phyloP scores from a whole-genome alignment of 306 rosid genomes.

The Notholithocarpus densiflorus region DNA sequence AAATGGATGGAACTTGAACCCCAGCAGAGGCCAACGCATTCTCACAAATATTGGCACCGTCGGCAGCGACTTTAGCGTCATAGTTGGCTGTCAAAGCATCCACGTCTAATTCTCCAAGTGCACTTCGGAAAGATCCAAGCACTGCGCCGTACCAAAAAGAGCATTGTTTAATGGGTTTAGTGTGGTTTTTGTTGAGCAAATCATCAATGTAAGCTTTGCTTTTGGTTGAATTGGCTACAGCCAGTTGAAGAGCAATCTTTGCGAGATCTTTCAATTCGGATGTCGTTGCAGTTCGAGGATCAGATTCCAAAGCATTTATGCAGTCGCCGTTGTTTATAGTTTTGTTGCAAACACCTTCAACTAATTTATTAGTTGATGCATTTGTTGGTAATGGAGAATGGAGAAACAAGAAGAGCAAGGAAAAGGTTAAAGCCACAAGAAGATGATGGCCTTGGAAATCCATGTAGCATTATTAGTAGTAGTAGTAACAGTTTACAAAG shows the following conservation, averaged over 20 bases:
- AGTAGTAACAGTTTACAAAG: too few species aligned
- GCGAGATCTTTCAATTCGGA: slow-evolving; percentile 1
- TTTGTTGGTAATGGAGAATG: neutral
- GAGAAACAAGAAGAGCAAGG: neutral
- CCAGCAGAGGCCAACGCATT: neutral
- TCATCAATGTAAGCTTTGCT: neutral
- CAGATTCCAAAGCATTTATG: neutral
- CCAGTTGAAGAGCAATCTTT: neutral
- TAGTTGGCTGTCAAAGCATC: slow-evolving; percentile 14
- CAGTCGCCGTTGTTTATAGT: neutral
- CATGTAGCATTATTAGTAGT: neutral
- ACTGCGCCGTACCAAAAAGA: neutral
- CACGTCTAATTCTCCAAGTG: neutral
- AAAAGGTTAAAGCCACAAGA: neutral
- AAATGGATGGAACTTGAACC: neutral
- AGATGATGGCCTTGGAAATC: neutral
- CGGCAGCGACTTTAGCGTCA: neutral
- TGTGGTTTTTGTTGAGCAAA: neutral
- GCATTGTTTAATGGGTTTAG: neutral
- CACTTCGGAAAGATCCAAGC: neutral
- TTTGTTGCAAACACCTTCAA: slow-evolving; percentile 7
- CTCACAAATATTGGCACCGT: neutral
- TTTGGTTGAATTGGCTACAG: neutral
- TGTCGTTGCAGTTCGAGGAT: neutral
- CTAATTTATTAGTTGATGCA: neutral